phyloP scores from a whole-genome alignment of 768 basidiomycete species.

The Antrodiella citrinella region DNA sequence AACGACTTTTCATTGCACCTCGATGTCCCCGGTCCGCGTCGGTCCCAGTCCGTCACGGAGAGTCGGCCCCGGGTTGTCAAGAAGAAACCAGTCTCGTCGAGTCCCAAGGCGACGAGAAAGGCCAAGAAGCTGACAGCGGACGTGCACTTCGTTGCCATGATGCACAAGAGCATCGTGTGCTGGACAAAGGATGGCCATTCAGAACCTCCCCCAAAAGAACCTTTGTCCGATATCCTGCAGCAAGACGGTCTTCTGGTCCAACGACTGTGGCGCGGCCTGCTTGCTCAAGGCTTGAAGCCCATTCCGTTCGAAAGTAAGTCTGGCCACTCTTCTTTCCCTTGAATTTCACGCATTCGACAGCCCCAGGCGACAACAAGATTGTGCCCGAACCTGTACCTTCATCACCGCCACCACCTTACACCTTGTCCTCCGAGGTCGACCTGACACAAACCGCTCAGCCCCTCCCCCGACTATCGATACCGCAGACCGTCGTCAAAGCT shows the following conservation, averaged over 20 bases:
- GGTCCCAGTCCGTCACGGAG: not conserved
- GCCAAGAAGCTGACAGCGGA: constrained; percentile 22
- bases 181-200: constrained; percentile 10
- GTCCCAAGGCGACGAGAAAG: constrained; percentile 4
- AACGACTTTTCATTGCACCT: not conserved
- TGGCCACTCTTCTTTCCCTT: not conserved
- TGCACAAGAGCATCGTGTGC: constrained; percentile 28
- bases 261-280: constrained; percentile 24
- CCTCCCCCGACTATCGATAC: not conserved
- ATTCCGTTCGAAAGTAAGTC: constrained; percentile 5
- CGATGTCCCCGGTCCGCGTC: not conserved
- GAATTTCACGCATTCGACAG: too few relatives aligned
- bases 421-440: not conserved
- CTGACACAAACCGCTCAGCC: not conserved
- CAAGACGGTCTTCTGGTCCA: constrained; percentile 28
- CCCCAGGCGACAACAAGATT: too few relatives aligned
- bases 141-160: constrained; percentile 27
- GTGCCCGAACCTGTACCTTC: too few relatives aligned
- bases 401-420: constrained; percentile 2
- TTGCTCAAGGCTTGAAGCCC: constrained; percentile 24
- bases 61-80: constrained; percentile 10
- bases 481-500: not conserved
- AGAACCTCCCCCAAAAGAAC: not conserved
- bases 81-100: constrained; percentile 21
- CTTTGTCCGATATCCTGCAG: not conserved